Conservation (phyloP, 2,329 filamentous ascomycete genomes). For the Sarocladium strictum region DNA sequence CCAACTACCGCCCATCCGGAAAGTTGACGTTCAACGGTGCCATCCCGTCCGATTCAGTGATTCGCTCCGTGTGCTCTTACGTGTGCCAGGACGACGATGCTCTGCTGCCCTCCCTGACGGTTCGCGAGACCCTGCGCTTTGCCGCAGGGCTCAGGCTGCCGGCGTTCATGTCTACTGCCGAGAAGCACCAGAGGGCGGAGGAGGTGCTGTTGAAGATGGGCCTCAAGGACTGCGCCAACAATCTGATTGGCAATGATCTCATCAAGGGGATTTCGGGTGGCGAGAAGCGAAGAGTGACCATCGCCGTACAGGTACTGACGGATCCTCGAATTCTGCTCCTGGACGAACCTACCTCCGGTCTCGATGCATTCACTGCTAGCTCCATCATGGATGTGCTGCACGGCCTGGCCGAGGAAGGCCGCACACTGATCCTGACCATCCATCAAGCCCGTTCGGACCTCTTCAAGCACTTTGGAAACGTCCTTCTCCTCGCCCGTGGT, state of each 20-base stretch:
- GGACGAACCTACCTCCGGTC: conserved; percentile 69
- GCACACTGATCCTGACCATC: conserved; percentile 68
- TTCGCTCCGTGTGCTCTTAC: conserved; percentile 68
- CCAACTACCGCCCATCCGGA: conserved; percentile 56
- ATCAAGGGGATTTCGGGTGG: conserved; percentile 75
- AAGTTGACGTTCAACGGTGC: conserved; percentile 65
- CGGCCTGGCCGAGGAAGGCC: conserved; percentile 64
- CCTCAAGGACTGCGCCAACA: conserved; percentile 71
- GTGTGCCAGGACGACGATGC: conserved; percentile 76
- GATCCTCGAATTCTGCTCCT: conserved; percentile 67
- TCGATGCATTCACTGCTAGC: conserved; percentile 71
- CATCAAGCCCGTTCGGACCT: conserved; percentile 71
- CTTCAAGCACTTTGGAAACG: conserved; percentile 64
- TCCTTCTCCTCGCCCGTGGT: conserved; percentile 66
- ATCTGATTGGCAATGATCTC: conserved; percentile 64
- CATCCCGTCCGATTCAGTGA: conserved; percentile 59
- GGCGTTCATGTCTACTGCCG: conserved; percentile 61
- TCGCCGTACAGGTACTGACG: conserved; percentile 71
- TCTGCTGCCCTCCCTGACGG: conserved; percentile 66
- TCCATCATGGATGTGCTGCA: conserved; percentile 71
- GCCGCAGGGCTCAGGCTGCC: conserved; percentile 66
- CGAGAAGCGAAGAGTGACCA: conserved; percentile 73
- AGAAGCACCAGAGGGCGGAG: conserved; percentile 63
- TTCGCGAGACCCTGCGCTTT: conserved; percentile 66
- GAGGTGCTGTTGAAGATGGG: conserved; percentile 74